Evolutionary conservation across 129 eudicot genomes (phyloP), one percentile per base, ranked within the genome.

Genomic region (Flaveria sonorensis): DNA sequence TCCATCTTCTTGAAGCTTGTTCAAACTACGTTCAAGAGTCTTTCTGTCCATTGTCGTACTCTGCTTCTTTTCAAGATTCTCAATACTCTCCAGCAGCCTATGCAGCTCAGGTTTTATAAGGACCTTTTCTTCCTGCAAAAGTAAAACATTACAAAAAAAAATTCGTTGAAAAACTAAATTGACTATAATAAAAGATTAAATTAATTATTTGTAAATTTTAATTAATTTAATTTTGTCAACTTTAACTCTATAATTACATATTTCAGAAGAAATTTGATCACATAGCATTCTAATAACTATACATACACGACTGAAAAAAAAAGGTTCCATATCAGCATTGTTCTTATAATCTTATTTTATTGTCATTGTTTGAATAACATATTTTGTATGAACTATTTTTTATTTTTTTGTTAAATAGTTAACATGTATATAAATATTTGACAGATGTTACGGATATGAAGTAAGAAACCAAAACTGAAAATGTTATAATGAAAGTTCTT

Each of bases 1-100:
- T n/a, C 93, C 97, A 65, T 85, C 96, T 70, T 79, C 76, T 75
- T 87, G 89, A 86, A 94, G 96, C 71, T 89, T 91, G 73, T 85
- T 86, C 70, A 94, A 74, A 78, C 88, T 75, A 57, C 97, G 97
- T 3, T 56, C 74, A 56, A 94, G 74, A 57, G 98, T 94, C 87
- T 75, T 91, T 73, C 87, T 86, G 82, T 91, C 98, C 93, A 91
- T 89, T 28, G 53, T 28, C 63, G 45, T 62, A 16, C 86, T 83
- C 39, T 83, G 65, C 84, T 85, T 88, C 69, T 83, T 96, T 77
- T 88, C 89, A 73, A 24, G 68, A 55, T 74, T 81, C 76, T 89
- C 92, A 26, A 90, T 85, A 73, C 81, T 83, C 82, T 90, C 93
- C 69, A 94, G 91, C 74, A 86, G 84, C 77, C 89, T 82, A 42